These are phyloP conservation scores for Leishmania tropica DNA, from an alignment of 208 protist species.

Conservation along the genomic window DNA sequence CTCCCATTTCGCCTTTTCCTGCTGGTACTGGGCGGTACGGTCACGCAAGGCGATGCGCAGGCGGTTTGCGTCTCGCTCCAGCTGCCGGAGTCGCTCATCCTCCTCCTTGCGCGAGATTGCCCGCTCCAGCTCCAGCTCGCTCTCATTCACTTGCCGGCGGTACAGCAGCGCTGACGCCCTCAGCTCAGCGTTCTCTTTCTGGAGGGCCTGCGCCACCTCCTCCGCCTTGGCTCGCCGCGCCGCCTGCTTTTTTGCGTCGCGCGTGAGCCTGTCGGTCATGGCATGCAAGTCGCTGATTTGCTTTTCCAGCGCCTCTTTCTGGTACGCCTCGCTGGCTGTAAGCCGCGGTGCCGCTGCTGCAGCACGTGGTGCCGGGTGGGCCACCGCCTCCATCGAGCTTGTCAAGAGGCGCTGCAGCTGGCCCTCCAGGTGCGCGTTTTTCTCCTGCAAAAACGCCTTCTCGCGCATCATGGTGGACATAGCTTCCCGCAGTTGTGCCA, in stretches of 20 bases:
- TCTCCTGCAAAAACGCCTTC: constrained; percentile 49
- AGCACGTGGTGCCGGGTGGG: background rate
- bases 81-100: constrained; percentile 36
- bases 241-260: constrained; percentile 22
- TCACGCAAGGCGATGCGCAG: constrained; percentile 47
- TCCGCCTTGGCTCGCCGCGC: constrained; percentile 24
- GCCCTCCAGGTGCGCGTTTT: constrained; percentile 60
- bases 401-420: constrained; percentile 70
- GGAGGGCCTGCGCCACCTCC: constrained; percentile 21
- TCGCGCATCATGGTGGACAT: constrained; percentile 32
- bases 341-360: background rate
- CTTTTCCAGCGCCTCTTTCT: constrained; percentile 41
- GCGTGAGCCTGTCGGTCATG: constrained; percentile 28
- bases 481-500: constrained; percentile 28
- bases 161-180: constrained; percentile 45
- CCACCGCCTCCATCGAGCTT: constrained; percentile 13
- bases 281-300: constrained; percentile 42
- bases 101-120: constrained; percentile 35
- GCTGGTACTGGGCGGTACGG: constrained; percentile 31
- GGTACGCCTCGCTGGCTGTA: constrained; percentile 33
- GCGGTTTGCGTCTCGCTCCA: constrained; percentile 54
- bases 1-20: constrained; percentile 27
- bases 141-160: constrained; percentile 67
- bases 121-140: constrained; percentile 54
- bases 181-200: constrained; percentile 44